These are phyloP conservation scores for Amanita pseudoporphyria DNA, from an alignment of 768 basidiomycete genomes.

Conservation along the genomic window DNA sequence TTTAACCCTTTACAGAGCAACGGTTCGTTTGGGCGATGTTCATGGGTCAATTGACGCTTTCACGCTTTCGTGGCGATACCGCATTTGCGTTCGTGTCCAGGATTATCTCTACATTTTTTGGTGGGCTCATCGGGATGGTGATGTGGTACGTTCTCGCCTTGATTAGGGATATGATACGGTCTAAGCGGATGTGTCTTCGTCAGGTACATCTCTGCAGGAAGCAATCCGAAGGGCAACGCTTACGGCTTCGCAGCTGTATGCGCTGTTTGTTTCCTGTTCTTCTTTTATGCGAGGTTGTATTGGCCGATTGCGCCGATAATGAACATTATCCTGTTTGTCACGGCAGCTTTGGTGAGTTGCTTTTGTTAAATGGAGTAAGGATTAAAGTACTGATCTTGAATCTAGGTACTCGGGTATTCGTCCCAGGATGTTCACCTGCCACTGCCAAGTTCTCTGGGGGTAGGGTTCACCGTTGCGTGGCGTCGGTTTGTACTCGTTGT, in stretches of 20 bases:
- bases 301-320: no score
- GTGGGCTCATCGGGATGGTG: no score
- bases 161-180: not conserved
- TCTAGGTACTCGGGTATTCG: conserved; percentile 53
- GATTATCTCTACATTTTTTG: conserved; percentile 51
- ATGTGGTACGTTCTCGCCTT: conserved; percentile 32
- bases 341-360: no score
- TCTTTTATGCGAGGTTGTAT: no score
- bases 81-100: conserved; percentile 53
- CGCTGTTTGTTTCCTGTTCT: no score
- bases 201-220: conserved; percentile 36
- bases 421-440: conserved; percentile 58
- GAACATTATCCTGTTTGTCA: no score
- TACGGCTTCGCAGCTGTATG: conserved; percentile 47
- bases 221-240: conserved; percentile 45
- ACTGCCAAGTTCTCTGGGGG: no score
- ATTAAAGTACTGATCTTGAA: not conserved
- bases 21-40: conserved; percentile 65
- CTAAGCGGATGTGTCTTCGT: conserved; percentile 18
- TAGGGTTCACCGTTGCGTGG: no score
- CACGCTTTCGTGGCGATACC: no score
- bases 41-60: conserved; percentile 70
- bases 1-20: no score
- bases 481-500: no score
- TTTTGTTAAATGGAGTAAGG: not conserved